Evolutionary conservation across 2,329 filamentous ascomycete genomes (phyloP).

Genomic region (Sclerotinia minor): DNA sequence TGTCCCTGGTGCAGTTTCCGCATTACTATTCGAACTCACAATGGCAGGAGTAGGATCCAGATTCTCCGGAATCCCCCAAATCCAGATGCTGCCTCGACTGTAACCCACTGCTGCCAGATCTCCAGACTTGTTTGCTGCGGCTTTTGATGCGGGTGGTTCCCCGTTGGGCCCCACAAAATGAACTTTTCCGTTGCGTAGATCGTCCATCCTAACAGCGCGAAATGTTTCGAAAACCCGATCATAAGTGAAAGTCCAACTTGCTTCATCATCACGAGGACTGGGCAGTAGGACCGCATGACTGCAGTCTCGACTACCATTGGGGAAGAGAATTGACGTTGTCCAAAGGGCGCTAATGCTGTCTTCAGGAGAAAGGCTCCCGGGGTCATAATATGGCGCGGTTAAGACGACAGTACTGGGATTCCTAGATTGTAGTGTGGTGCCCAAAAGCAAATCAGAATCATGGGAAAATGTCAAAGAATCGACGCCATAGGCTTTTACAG

Average conservation of each 20-base stretch:
- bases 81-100: constrained; percentile 66
- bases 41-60: constrained; percentile 58
- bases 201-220: constrained; percentile 72
- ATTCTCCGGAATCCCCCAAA: constrained; percentile 76
- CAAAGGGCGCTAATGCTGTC: constrained; percentile 73
- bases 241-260: constrained; percentile 76
- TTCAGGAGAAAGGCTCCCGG: constrained; percentile 63
- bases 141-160: constrained; percentile 63
- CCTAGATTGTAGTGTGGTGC: constrained; percentile 66
- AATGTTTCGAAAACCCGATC: constrained; percentile 77
- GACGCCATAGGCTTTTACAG: constrained; percentile 76
- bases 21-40: constrained; percentile 39
- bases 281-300: constrained; percentile 71
- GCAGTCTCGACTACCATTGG: constrained; percentile 75
- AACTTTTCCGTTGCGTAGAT: constrained; percentile 72
- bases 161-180: constrained; percentile 74
- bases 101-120: constrained; percentile 75
- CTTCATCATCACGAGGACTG: constrained; percentile 54
- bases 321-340: constrained; percentile 84
- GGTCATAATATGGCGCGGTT: constrained; percentile 72
- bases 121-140: constrained; percentile 66
- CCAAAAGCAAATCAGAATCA: constrained; percentile 76
- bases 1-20: constrained; percentile 37
- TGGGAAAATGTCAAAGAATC: constrained; percentile 74
- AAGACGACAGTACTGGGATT: constrained; percentile 73